Base-by-base conservation (phyloP, 345 rosid species). In the Heritiera fomes region DNA sequence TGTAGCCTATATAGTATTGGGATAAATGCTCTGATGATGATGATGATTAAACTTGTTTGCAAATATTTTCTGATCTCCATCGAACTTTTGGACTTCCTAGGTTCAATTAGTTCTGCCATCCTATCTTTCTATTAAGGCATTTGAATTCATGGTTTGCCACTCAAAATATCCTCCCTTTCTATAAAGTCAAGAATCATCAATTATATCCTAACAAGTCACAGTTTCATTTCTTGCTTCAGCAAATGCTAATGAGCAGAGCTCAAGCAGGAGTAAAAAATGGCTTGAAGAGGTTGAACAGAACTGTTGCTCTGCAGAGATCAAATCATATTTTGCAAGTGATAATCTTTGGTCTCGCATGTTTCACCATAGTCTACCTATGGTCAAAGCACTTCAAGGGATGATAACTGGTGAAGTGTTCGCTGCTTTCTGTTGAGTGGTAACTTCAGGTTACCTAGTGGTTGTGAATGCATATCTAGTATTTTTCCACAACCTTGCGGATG, bases 221-320 rank as follows among this genome's bases (percentile, higher is more conserved):
- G 6, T 28, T 76, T 17, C 49, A 59, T 64, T 63, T 64, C 47
- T 49, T 76, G 47, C 40, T 62, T 18, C 78, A 76, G 78, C 71
- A 76, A 76, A 47, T 32, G 61, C 61, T 76, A 7, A 13, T 76
- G 78, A 76, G 61, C 71, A 46, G 60, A 63, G 78, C 78, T 62
- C 71, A 76, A 41, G 28, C 50, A 28, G 78, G 78, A 62, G 71
- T 76, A 0, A 63, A 63, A 76, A 76, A 34, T 18, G 61, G 78
- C 18, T 47, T 76, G 78, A 63, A 43, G 47, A 76, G 67, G 78
- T 63, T 76, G 71, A 76, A 76, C 49, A 38, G 38, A 47, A 76
- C 68, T 32, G 71, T 63, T 52, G 30, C 68, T 32, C 49, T 32
- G 46, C 71, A 63, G 68, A 63, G 69, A 76, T 76, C 71, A 15